Base-by-base conservation (phyloP, 2,329 filamentous ascomycete species). In the Alternaria tenuissima region DNA sequence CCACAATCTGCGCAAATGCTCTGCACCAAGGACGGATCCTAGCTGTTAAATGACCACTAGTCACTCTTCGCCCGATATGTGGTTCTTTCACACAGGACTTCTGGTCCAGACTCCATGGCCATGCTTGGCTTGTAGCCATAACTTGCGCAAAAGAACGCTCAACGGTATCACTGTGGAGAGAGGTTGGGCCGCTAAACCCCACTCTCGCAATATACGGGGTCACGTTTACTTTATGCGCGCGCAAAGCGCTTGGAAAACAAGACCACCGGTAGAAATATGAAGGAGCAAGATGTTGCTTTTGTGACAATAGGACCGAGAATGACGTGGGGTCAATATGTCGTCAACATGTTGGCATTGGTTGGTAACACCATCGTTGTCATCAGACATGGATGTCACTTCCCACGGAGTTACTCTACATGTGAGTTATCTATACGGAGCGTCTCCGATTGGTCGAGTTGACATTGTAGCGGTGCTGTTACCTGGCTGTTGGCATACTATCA, bases 71-170 rank as follows among this genome's bases (percentile, higher is more conserved):
- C 8, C 9, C 0, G 5, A 14, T 20, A 3, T 26, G 11, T 5
- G 7, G 5, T 5, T 18, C 4, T 16, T 36, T 26, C 18, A 36
- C 18, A 24, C 20, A 7, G 18, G 20, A 12, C 9, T 3, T 3
- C 46, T 22, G 14, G 18, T 12, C 20, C 46, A 38, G 22, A 12
- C 32, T 7, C 14, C 6, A 22, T 7, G 26, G 20, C 14, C 3
- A 38, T 49, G 34, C 57, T 59, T 55, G 52, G 57, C 57, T 18
- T 2, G 3, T 39, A 26, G 53, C 47, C 53, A 57, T 34, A 60
- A 56, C 44, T 26, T 34, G 52, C 57, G 39, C 47, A 60, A 60
- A 57, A 36, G 26, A 36, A 36, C 42, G 42, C 52, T 32, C 56
- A 54, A 36, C 28, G 28, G 36, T 20, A 53, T n/a, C 18, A 43